phyloP scores from a whole-genome alignment of 768 basidiomycete species.

The Nevesoporus exiguus region DNA sequence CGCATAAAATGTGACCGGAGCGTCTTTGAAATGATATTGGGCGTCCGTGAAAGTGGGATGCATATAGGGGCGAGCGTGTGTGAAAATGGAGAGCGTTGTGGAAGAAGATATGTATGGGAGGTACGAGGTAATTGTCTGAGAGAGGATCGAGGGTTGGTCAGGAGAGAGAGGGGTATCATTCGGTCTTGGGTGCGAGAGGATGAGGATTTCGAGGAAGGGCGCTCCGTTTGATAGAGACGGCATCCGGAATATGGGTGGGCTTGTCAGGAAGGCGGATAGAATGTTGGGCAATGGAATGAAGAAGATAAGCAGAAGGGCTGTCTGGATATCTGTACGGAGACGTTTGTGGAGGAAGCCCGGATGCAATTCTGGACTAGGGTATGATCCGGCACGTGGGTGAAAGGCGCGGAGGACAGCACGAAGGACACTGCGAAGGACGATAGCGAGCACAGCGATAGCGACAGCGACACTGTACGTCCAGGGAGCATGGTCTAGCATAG shows the following conservation, averaged over 20 bases:
- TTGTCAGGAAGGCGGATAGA: slow-evolving; percentile 1
- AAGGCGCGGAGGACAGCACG: not conserved
- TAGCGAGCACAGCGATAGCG: slow-evolving; percentile 21
- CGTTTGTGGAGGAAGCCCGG: slow-evolving; percentile 1
- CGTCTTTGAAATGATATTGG: slow-evolving; percentile 23
- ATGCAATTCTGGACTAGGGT: not conserved
- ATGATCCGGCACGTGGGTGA: not conserved
- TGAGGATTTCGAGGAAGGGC: slow-evolving; percentile 39
- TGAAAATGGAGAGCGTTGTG: slow-evolving; percentile 37
- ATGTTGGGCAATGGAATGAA: slow-evolving; percentile 6
- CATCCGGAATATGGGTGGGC: slow-evolving; percentile 1
- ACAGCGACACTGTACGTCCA: slow-evolving; percentile 39
- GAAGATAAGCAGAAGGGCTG: slow-evolving; percentile 19
- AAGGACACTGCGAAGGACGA: slow-evolving; percentile 17
- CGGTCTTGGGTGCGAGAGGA: slow-evolving; percentile 40
- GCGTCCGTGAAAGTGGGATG: slow-evolving; percentile 34
- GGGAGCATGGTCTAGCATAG: slow-evolving; percentile 34
- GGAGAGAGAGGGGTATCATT: slow-evolving; percentile 24
- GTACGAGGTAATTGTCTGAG: slow-evolving; percentile 37
- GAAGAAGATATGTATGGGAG: slow-evolving; percentile 32
- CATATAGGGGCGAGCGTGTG: slow-evolving; percentile 25
- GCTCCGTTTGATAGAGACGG: slow-evolving; percentile 18
- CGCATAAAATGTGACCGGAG: slow-evolving; percentile 18
- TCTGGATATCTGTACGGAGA: slow-evolving; percentile 15
- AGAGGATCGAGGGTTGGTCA: slow-evolving; percentile 27